These are phyloP conservation scores for Pythium dissimile DNA, from an alignment of 352 stramenopile species.

Conservation along the genomic window DNA sequence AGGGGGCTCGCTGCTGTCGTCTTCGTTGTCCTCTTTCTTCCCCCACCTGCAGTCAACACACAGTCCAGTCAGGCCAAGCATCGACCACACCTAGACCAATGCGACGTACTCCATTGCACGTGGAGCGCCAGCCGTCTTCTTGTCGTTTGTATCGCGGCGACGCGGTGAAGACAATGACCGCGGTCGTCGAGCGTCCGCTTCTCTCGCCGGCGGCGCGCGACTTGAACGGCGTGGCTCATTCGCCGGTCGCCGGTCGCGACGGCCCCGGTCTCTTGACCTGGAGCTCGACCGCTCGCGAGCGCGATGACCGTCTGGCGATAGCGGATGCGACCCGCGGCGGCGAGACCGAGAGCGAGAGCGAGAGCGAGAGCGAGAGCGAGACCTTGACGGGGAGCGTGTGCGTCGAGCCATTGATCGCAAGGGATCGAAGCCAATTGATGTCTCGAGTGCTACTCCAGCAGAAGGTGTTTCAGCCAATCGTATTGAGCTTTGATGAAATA, in stretches of 20 bases:
- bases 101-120: constrained; percentile 47
- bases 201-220: background rate
- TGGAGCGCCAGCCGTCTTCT: constrained; percentile 35
- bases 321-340: background rate
- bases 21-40: constrained; percentile 61
- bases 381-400: background rate
- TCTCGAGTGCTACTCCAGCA: too few species aligned
- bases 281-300: background rate
- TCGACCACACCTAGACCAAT: background rate
- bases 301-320: background rate
- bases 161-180: constrained; percentile 6
- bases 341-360: constrained; percentile 8
- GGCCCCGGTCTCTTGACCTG: background rate
- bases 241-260: background rate
- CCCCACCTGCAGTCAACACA: constrained; percentile 45
- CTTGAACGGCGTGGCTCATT: too few species aligned
- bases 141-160: background rate
- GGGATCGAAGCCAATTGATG: too few species aligned
- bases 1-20: constrained; percentile 23
- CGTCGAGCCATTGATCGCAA: constrained; percentile 2
- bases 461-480: constrained; percentile 2
- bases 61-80: background rate
- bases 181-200: background rate
- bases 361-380: background rate
- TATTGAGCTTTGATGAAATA: background rate